phyloP scores from a whole-genome alignment of 495 filamentous ascomycete species.

The Tuber melanosporum region DNA sequence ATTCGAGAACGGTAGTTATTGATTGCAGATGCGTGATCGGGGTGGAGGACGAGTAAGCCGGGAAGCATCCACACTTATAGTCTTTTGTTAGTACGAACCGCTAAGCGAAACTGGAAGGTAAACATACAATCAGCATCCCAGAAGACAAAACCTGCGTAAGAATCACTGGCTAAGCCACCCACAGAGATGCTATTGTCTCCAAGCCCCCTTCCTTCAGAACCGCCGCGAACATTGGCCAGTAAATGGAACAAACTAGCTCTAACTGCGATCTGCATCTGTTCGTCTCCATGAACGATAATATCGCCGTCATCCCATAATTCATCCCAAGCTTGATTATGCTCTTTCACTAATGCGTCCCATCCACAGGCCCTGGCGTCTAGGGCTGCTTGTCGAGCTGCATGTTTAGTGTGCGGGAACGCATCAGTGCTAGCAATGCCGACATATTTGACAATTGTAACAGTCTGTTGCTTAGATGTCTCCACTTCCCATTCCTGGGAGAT shows the following conservation, averaged over 20 bases:
- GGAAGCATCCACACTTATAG: slow-evolving; percentile 54
- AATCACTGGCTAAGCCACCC: slow-evolving; percentile 51
- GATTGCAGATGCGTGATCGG: slow-evolving; percentile 48
- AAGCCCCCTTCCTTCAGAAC: slow-evolving; percentile 48
- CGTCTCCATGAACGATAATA: slow-evolving; percentile 59
- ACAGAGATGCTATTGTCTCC: slow-evolving; percentile 53
- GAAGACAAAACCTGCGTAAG: slow-evolving; percentile 54
- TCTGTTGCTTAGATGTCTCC: slow-evolving; percentile 43
- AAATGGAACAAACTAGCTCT: slow-evolving; percentile 64
- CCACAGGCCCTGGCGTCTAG: slow-evolving; percentile 43
- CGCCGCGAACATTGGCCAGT: slow-evolving; percentile 52
- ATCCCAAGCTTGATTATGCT: slow-evolving; percentile 49
- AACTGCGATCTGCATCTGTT: slow-evolving; percentile 57
- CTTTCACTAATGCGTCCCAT: slow-evolving; percentile 44
- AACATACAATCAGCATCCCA: slow-evolving; percentile 51
- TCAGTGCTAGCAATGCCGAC: slow-evolving; percentile 52
- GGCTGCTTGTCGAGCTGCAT: slow-evolving; percentile 46
- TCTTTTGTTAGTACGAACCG: slow-evolving; percentile 4
- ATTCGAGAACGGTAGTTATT: slow-evolving; percentile 50
- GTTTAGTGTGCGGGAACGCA: slow-evolving; percentile 46
- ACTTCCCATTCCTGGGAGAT: slow-evolving; percentile 51
- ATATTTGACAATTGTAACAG: slow-evolving; percentile 48
- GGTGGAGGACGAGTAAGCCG: slow-evolving; percentile 49
- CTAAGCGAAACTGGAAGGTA: neutral
- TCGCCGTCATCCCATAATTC: slow-evolving; percentile 50